These are phyloP conservation scores for Ascochyta viciae-villosae DNA, from an alignment of 2,329 filamentous ascomycete species.

Conservation along the genomic window DNA sequence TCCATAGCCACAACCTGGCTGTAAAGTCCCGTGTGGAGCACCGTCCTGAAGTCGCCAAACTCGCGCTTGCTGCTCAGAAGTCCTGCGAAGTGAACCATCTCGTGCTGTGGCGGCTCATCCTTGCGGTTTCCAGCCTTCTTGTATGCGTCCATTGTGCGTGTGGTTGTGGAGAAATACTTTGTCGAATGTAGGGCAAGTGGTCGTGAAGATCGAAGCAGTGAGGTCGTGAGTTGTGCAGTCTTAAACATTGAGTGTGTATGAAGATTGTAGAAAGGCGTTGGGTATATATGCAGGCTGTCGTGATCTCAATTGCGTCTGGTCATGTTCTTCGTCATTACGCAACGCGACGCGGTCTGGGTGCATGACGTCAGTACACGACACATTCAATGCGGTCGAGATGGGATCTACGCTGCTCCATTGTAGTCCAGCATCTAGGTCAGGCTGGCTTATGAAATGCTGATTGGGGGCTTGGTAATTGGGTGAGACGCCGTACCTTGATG, in stretches of 20 bases:
- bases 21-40: slow-evolving; percentile 69
- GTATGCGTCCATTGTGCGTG: slow-evolving; percentile 30
- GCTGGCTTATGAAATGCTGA: slow-evolving; percentile 8
- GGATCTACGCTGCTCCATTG: neutral
- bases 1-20: slow-evolving; percentile 70
- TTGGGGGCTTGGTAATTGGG: neutral
- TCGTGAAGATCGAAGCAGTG: slow-evolving; percentile 3
- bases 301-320: slow-evolving; percentile 1
- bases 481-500: neutral
- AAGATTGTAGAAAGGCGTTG: neutral
- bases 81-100: slow-evolving; percentile 68
- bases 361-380: slow-evolving; percentile 17
- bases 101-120: slow-evolving; percentile 40
- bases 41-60: slow-evolving; percentile 66
- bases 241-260: slow-evolving; percentile 6
- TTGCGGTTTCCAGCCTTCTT: slow-evolving; percentile 39
- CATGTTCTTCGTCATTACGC: slow-evolving; percentile 4
- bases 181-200: neutral
- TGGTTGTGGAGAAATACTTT: slow-evolving; percentile 4
- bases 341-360: slow-evolving; percentile 5
- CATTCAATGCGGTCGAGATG: neutral
- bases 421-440: neutral
- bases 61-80: slow-evolving; percentile 62
- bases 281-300: neutral
- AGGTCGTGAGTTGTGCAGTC: slow-evolving; percentile 5